Conservation (phyloP, 805 yeast species). For the Wickerhamomyces queroliae region DNA sequence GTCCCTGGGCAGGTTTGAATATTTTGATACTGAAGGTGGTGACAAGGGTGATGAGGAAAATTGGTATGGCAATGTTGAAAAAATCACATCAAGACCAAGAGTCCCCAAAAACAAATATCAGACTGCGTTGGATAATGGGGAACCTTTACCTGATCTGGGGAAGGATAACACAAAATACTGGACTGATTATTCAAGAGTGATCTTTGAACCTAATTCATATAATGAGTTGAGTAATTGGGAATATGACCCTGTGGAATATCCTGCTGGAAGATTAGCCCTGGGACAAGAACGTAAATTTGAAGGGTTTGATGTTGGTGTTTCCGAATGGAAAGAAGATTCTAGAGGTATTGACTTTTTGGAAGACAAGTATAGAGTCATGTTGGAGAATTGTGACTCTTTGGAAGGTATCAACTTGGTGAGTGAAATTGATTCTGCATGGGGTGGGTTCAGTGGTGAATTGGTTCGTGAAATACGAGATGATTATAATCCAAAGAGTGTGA, state of each 20-base stretch:
- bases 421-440: conserved; percentile 81
- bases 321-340: conserved; percentile 43
- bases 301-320: conserved; percentile 48
- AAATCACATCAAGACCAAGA: conserved; percentile 30
- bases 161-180: conserved; percentile 51
- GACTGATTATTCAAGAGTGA: conserved; percentile 73
- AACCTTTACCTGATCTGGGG: conserved; percentile 28
- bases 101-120: conserved; percentile 57
- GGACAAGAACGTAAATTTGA: conserved; percentile 36
- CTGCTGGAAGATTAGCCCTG: conserved; percentile 19
- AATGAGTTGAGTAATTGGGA: conserved; percentile 57
- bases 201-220: conserved; percentile 57
- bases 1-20: conserved; percentile 50
- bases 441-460: conserved; percentile 57
- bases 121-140: conserved; percentile 48
- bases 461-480: conserved; percentile 63
- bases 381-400: conserved; percentile 74
- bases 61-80: conserved; percentile 15
- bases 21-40: conserved; percentile 19
- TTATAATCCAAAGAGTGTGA: conserved; percentile 44
- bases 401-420: conserved; percentile 66
- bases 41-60: conserved; percentile 1
- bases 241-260: conserved; percentile 31
- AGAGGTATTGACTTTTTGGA: conserved; percentile 50
- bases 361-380: conserved; percentile 45